phyloP scores from a whole-genome alignment of 371 early-diverging fungal genomes.

The Mucor velutinosus region DNA sequence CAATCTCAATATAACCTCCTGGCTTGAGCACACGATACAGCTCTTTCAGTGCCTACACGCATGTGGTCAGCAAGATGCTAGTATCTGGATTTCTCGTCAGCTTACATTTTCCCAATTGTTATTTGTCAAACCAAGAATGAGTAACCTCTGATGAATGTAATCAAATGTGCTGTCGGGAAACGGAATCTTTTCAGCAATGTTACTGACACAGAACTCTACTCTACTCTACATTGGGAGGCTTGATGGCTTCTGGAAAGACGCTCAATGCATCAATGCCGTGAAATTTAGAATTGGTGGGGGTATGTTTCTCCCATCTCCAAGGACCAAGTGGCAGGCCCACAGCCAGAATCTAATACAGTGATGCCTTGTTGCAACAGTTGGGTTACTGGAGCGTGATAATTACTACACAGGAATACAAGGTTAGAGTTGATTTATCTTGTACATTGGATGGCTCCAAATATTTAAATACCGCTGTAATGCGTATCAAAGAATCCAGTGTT shows the following conservation, averaged over 20 bases:
- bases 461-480: conserved; percentile 22
- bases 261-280: conserved; percentile 42
- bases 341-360: conserved; percentile 24
- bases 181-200: conserved; percentile 23
- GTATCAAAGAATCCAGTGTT: conserved; percentile 28
- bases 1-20: conserved; percentile 57
- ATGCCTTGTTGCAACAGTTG: conserved; percentile 19
- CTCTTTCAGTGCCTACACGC: conserved; percentile 8
- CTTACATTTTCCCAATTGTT: conserved; percentile 18
- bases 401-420: conserved; percentile 11
- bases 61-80: background rate
- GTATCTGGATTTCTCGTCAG: background rate
- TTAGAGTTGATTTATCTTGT: background rate
- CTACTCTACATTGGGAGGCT: conserved; percentile 30
- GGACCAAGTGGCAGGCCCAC: conserved; percentile 28
- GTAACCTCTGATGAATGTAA: conserved; percentile 22
- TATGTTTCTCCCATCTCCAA: conserved; percentile 48
- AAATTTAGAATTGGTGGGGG: conserved; percentile 39
- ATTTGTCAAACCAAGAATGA: conserved; percentile 13
- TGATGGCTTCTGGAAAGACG: conserved; percentile 19
- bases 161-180: conserved; percentile 30
- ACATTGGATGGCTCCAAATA: background rate
- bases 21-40: conserved; percentile 39
- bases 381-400: conserved; percentile 23
- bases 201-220: conserved; percentile 14